Evolutionary conservation across 148 eudicot genomes (phyloP).

Genomic region (Nepenthes gracilis): DNA sequence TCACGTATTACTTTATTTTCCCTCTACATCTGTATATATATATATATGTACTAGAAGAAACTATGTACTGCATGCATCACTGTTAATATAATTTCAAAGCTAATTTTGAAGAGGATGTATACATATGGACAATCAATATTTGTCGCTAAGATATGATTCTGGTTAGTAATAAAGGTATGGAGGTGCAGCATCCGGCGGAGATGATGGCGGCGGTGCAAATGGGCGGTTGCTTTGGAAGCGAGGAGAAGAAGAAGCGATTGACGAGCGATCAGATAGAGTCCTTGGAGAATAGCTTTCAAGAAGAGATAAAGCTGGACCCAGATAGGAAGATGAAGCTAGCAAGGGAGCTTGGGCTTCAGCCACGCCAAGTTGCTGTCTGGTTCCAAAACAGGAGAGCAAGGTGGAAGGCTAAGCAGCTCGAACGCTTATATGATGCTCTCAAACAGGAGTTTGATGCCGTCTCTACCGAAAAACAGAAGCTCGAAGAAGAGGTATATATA

Average conservation of each 20-base stretch:
- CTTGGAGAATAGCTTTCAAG: slow-evolving; percentile 59
- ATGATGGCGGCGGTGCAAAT: slow-evolving; percentile 2
- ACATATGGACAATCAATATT: background rate
- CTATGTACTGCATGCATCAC: too few relatives aligned
- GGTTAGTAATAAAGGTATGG: slow-evolving; percentile 1
- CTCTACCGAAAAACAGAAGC: slow-evolving; percentile 48
- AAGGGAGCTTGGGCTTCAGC: slow-evolving; percentile 20
- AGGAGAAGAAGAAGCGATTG: slow-evolving; percentile 44
- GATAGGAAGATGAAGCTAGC: slow-evolving; percentile 76
- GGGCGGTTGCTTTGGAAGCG: background rate
- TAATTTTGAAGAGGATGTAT: too few relatives aligned
- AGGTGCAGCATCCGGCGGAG: too few relatives aligned
- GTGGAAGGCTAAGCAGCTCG: slow-evolving; percentile 80
- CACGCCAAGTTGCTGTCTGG: slow-evolving; percentile 73
- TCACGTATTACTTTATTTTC: too few relatives aligned
- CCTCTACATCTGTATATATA: too few relatives aligned
- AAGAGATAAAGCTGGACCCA: slow-evolving; percentile 68
- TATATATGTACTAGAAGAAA: too few relatives aligned
- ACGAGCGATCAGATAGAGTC: slow-evolving; percentile 51
- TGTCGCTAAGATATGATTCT: background rate
- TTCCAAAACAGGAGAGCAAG: slow-evolving; percentile 80
- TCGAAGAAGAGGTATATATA: slow-evolving; percentile 47
- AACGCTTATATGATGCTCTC: slow-evolving; percentile 53
- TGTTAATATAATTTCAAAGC: too few relatives aligned
- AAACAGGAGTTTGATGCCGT: slow-evolving; percentile 46